phyloP scores from a whole-genome alignment of 805 yeast genomes.

The Yamadazyma scolyti region DNA sequence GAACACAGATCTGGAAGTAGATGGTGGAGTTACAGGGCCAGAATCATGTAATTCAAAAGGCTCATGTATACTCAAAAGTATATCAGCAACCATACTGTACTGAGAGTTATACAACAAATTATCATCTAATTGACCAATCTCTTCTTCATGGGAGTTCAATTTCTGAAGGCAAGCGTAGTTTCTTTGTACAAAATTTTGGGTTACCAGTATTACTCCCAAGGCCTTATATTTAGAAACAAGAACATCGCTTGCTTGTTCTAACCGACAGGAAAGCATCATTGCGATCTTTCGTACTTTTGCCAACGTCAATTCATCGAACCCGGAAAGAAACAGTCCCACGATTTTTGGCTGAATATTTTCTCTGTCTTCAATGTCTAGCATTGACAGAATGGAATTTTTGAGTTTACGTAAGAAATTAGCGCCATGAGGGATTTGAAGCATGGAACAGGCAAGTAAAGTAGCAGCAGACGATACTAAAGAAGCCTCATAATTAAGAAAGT shows the following conservation, averaged over 20 bases:
- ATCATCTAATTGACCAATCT: neutral
- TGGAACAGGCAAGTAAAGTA: slow-evolving; percentile 50
- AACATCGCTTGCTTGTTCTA: slow-evolving; percentile 48
- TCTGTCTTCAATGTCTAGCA: slow-evolving; percentile 22
- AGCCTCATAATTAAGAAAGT: slow-evolving; percentile 42
- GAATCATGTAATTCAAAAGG: slow-evolving; percentile 1
- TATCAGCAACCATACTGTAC: slow-evolving; percentile 5
- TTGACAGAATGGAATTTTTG: slow-evolving; percentile 1
- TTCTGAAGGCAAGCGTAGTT: slow-evolving; percentile 3
- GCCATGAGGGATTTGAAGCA: slow-evolving; percentile 47
- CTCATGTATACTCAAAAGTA: slow-evolving; percentile 3
- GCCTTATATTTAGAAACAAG: slow-evolving; percentile 47
- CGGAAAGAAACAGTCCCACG: slow-evolving; percentile 47
- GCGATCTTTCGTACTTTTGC: slow-evolving; percentile 38
- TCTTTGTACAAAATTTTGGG: slow-evolving; percentile 11
- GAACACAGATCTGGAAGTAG: slow-evolving; percentile 10
- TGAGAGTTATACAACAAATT: slow-evolving; percentile 3
- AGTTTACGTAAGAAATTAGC: slow-evolving; percentile 27
- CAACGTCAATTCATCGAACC: slow-evolving; percentile 42
- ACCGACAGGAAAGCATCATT: slow-evolving; percentile 39
- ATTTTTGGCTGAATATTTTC: slow-evolving; percentile 41
- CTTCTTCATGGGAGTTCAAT: neutral
- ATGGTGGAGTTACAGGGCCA: slow-evolving; percentile 11
- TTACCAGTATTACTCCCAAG: slow-evolving; percentile 52
- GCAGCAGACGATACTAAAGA: slow-evolving; percentile 49